phyloP scores from a whole-genome alignment of 177 flowering plant species.

The Vitis hybrid region DNA sequence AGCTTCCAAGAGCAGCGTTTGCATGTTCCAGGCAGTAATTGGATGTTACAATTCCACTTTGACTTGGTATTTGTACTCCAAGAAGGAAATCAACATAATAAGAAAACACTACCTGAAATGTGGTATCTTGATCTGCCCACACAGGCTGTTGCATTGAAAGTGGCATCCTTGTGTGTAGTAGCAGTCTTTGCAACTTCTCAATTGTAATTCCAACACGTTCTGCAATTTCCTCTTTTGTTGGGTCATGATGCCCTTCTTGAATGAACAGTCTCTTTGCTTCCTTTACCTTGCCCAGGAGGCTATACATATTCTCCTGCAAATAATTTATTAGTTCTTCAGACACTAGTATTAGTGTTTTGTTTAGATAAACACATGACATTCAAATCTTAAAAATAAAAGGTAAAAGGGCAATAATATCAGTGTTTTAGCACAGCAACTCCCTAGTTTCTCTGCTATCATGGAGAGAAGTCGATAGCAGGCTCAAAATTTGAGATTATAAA shows the following conservation, averaged over 20 bases:
- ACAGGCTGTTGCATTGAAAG: conserved; percentile 70
- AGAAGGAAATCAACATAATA: neutral
- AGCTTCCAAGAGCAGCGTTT: too few species aligned
- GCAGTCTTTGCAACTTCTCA: conserved; percentile 55
- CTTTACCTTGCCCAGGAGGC: conserved; percentile 45
- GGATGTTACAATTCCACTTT: too few species aligned
- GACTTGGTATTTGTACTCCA: too few species aligned
- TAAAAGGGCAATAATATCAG: neutral
- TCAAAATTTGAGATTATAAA: neutral
- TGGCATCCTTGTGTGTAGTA: conserved; percentile 46
- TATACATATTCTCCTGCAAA: conserved; percentile 72
- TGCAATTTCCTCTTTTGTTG: conserved; percentile 77
- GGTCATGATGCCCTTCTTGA: conserved; percentile 56
- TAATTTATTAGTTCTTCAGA: neutral
- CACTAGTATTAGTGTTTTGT: neutral
- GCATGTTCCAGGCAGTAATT: too few species aligned
- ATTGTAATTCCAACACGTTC: conserved; percentile 63
- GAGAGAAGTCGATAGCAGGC: neutral
- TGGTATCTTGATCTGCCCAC: conserved; percentile 70
- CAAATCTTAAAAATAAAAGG: neutral
- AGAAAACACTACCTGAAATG: conserved; percentile 63
- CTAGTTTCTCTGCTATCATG: neutral
- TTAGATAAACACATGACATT: neutral
- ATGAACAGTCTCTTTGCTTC: conserved; percentile 52
- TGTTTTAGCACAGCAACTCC: neutral